These are phyloP conservation scores for Fonsecaea erecta DNA, from an alignment of 2,329 filamentous ascomycete species.

Conservation along the genomic window DNA sequence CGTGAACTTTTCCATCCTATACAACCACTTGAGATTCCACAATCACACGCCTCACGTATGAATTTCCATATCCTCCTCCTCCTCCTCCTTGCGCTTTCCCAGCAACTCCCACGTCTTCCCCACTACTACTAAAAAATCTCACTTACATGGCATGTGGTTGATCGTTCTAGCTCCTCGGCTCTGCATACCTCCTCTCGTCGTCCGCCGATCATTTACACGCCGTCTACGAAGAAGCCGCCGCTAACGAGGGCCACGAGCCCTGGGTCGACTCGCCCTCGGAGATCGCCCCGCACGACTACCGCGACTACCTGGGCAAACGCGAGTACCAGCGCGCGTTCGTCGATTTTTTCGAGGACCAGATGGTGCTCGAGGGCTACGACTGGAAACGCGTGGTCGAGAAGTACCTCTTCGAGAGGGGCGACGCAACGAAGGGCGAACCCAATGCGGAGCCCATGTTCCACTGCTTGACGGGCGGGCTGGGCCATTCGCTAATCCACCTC, in stretches of 20 bases:
- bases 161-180: constrained; percentile 65
- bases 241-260: constrained; percentile 65
- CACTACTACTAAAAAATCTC: too few relatives aligned
- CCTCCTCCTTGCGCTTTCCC: not conserved
- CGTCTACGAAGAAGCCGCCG: constrained; percentile 78
- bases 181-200: constrained; percentile 84
- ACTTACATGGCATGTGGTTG: not conserved
- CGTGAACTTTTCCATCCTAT: constrained; percentile 82
- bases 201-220: constrained; percentile 72
- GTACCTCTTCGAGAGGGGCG: constrained; percentile 71
- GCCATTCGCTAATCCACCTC: constrained; percentile 90
- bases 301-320: constrained; percentile 77
- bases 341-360: constrained; percentile 92
- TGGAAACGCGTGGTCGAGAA: constrained; percentile 79
- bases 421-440: constrained; percentile 15
- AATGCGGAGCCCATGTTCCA: constrained; percentile 70
- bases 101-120: not conserved
- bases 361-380: constrained; percentile 76
- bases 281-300: constrained; percentile 82
- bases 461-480: constrained; percentile 77
- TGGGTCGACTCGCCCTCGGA: constrained; percentile 88
- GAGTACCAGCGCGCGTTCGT: constrained; percentile 88
- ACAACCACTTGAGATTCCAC: constrained; percentile 73
- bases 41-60: constrained; percentile 80
- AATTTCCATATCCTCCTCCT: constrained; percentile 28